Conservation (phyloP, 768 basidiomycete genomes). For the Ephemerocybe angulata region DNA sequence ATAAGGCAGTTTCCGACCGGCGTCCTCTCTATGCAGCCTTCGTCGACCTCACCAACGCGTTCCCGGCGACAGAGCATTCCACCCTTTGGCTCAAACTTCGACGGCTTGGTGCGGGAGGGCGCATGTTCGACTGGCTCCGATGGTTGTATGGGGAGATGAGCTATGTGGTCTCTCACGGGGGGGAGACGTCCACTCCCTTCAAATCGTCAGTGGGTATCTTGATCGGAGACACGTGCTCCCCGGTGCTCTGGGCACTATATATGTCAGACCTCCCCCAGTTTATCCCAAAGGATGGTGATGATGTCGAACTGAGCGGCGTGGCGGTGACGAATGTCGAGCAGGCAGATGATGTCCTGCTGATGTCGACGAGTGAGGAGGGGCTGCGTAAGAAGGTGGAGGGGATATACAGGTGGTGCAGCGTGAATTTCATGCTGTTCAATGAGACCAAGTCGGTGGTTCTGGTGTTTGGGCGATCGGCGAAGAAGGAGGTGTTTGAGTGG, state of each 20-base stretch:
- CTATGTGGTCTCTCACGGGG: not conserved
- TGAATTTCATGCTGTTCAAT: too few relatives aligned
- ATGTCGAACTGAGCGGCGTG: not conserved
- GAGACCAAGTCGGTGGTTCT: too few relatives aligned
- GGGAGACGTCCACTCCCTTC: not conserved
- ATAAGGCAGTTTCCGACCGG: not conserved
- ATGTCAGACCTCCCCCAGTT: not conserved
- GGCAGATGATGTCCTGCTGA: too few relatives aligned
- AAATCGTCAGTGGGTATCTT: not conserved
- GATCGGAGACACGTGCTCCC: too few relatives aligned
- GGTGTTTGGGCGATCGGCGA: too few relatives aligned
- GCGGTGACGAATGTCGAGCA: too few relatives aligned
- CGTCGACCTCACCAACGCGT: not conserved
- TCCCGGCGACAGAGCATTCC: not conserved
- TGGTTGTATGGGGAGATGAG: not conserved
- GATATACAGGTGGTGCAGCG: too few relatives aligned
- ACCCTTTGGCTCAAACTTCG: not conserved
- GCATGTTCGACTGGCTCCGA: not conserved
- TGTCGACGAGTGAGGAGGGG: too few relatives aligned
- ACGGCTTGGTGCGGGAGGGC: not conserved
- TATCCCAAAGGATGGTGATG: not conserved
- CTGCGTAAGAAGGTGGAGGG: too few relatives aligned
- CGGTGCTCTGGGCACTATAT: not conserved
- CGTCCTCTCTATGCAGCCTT: not conserved
- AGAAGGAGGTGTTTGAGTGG: too few relatives aligned